These are phyloP conservation scores for Urochloa ruziziensis DNA, from an alignment of 176 grass and related monocot genomes.

Conservation along the genomic window DNA sequence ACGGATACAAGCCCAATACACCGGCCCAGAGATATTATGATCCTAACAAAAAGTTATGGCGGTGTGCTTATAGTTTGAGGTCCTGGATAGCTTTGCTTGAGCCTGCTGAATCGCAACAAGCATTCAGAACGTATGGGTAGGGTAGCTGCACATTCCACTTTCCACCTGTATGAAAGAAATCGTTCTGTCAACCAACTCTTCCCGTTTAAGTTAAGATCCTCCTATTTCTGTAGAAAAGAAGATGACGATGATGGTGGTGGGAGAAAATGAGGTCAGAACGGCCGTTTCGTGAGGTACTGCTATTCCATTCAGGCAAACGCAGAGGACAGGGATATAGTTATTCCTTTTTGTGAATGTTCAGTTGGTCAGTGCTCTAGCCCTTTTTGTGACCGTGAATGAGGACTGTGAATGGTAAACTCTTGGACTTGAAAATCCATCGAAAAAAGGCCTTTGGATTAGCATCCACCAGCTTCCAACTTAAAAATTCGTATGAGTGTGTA, in stretches of 20 bases:
- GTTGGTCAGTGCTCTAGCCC: neutral
- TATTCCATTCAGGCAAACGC: neutral
- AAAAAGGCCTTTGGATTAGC: neutral
- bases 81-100: too few relatives aligned
- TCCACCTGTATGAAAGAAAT: neutral
- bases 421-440: neutral
- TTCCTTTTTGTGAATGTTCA: neutral
- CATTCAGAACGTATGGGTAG: neutral
- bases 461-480: neutral
- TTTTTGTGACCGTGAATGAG: neutral
- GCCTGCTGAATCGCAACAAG: too few relatives aligned
- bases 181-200: slow-evolving; percentile 22
- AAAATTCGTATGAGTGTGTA: too few relatives aligned
- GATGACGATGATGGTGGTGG: neutral
- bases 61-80: too few relatives aligned
- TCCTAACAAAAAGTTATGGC: too few relatives aligned
- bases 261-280: neutral
- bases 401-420: neutral
- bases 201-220: slow-evolving; percentile 35
- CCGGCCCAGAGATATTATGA: too few relatives aligned
- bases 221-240: neutral
- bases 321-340: neutral
- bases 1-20: too few relatives aligned
- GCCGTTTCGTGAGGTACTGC: neutral
- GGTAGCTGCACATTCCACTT: slow-evolving; percentile 6